Conservation (phyloP, 1,139 yeast genomes). For the Nakaseomyces nivariensis region DNA sequence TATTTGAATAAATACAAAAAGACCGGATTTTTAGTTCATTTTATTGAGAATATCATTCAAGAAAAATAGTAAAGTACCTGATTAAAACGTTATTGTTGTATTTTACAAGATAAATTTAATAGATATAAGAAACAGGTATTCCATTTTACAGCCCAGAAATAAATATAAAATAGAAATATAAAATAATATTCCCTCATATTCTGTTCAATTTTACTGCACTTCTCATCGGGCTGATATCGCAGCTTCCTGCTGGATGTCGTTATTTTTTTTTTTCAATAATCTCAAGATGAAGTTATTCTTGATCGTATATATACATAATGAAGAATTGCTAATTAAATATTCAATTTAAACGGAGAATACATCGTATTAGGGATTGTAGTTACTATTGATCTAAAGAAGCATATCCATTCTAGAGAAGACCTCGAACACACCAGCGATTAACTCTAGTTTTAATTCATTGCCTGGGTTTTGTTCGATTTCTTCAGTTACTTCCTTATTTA, state of each 20-base stretch:
- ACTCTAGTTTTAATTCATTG: conserved; percentile 68
- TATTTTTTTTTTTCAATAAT: too few species aligned
- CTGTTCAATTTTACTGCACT: too few species aligned
- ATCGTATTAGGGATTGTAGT: neutral
- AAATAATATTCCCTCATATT: too few species aligned
- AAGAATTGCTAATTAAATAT: neutral
- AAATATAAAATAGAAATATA: too few species aligned
- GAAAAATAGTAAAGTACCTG: neutral
- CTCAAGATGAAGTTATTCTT: too few species aligned
- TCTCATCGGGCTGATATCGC: too few species aligned
- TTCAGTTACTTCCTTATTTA: conserved; percentile 53
- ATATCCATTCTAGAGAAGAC: conserved; percentile 43
- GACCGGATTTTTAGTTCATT: conserved; percentile 12
- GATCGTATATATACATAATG: neutral
- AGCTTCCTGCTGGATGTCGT: too few species aligned
- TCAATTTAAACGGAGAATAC: neutral
- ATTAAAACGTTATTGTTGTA: neutral
- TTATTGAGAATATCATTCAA: neutral
- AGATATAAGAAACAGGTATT: too few species aligned
- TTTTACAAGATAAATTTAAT: neutral
- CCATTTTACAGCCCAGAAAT: too few species aligned
- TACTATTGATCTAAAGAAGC: conserved; percentile 13
- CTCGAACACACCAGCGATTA: conserved; percentile 74
- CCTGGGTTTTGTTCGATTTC: conserved; percentile 53
- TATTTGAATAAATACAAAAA: conserved; percentile 15